phyloP scores from a whole-genome alignment of 305 asterid species.

The Fraxinus ornus region DNA sequence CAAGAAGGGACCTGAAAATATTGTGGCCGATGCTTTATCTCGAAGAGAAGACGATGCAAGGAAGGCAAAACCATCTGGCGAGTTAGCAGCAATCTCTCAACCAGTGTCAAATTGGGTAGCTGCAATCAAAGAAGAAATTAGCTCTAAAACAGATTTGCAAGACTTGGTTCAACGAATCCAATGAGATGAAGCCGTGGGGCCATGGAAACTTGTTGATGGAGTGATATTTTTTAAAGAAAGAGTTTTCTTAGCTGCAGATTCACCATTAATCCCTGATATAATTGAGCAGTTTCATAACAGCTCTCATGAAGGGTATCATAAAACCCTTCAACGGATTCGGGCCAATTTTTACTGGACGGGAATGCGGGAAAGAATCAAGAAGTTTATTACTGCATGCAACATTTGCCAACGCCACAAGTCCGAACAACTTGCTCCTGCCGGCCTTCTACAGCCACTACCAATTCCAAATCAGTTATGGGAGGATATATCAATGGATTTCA shows the following conservation, averaged over 20 bases:
- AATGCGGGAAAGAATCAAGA: neutral
- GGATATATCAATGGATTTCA: neutral
- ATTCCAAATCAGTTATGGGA: neutral
- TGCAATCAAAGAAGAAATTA: neutral
- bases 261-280: neutral
- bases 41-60: neutral
- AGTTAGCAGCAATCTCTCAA: neutral
- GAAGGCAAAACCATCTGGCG: neutral
- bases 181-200: neutral
- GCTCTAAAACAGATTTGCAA: neutral
- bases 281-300: neutral
- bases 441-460: neutral
- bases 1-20: neutral
- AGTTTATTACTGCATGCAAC: neutral
- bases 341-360: neutral
- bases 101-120: neutral
- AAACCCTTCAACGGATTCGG: neutral
- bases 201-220: neutral
- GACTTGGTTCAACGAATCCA: neutral
- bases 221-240: neutral
- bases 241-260: neutral
- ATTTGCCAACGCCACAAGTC: neutral
- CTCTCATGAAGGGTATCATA: neutral
- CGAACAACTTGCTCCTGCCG: neutral
- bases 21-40: neutral